These are phyloP conservation scores for Beauveria asiatica DNA, from an alignment of 2,329 filamentous ascomycete genomes.

Conservation along the genomic window DNA sequence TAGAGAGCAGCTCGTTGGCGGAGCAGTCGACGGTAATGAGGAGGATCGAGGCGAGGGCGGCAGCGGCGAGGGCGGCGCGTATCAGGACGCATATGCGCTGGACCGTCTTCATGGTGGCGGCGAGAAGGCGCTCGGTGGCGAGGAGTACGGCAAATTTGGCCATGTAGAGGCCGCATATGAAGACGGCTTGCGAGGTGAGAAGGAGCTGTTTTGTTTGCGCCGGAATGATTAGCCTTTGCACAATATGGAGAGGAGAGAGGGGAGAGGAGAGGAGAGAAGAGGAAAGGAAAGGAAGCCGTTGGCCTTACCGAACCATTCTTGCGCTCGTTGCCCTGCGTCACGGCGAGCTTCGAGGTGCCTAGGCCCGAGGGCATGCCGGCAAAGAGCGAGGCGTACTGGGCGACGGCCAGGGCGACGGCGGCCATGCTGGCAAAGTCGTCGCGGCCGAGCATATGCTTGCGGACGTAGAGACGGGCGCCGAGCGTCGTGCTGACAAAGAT, in stretches of 20 bases:
- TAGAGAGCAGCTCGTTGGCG: background rate
- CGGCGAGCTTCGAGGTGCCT: conserved; percentile 11
- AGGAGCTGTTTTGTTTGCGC: background rate
- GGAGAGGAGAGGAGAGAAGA: no score
- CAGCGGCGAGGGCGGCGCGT: conserved; percentile 1
- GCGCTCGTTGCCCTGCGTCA: conserved; percentile 4
- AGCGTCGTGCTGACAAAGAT: conserved; percentile 11
- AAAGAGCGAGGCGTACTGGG: conserved; percentile 12
- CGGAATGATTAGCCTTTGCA: background rate
- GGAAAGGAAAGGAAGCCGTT: background rate
- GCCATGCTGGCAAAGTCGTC: conserved; percentile 13
- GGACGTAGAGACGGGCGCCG: conserved; percentile 10
- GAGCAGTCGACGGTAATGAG: conserved; percentile 6
- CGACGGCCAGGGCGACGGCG: background rate
- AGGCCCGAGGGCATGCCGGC: conserved; percentile 10
- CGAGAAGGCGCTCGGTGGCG: conserved; percentile 14
- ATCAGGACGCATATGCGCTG: conserved; percentile 9
- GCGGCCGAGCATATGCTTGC: conserved; percentile 13
- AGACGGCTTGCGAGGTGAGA: conserved; percentile 12
- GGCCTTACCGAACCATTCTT: conserved; percentile 8
- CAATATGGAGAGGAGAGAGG: background rate
- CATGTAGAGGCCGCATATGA: conserved; percentile 11
- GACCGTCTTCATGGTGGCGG: conserved; percentile 11
- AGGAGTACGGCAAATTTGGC: conserved; percentile 16
- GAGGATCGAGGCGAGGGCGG: conserved; percentile 10